phyloP scores from a whole-genome alignment of 306 rosid species.

The Vigna trinervia region DNA sequence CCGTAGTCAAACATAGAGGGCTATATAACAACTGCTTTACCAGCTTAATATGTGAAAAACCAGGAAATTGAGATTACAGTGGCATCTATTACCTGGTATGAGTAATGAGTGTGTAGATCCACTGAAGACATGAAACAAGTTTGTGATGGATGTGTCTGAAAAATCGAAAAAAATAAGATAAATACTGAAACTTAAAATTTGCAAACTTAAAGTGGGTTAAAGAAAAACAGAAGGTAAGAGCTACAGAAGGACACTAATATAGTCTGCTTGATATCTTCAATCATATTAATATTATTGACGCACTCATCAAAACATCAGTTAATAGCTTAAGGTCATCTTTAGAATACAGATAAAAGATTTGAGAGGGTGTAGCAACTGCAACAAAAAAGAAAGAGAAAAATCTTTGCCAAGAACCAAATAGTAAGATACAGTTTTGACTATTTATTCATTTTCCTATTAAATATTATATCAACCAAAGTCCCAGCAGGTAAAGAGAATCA shows the following conservation, averaged over 20 bases:
- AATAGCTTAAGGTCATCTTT: conserved; percentile 32
- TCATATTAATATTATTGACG: background rate
- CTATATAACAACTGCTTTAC: conserved; percentile 6
- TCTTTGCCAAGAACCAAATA: background rate
- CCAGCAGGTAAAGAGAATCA: conserved; percentile 20
- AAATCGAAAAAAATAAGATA: conserved; percentile 44
- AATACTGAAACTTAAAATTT: conserved; percentile 38
- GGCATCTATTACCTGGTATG: conserved; percentile 83
- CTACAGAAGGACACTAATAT: conserved; percentile 4
- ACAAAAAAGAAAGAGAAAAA: conserved; percentile 1
- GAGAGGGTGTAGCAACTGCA: background rate
- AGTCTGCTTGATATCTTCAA: conserved; percentile 28
- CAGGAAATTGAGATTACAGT: conserved; percentile 26
- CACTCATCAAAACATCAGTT: conserved; percentile 20
- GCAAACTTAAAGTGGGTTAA: background rate
- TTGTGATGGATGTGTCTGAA: conserved; percentile 98
- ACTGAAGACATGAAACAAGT: conserved; percentile 99
- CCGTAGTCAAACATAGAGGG: conserved; percentile 21
- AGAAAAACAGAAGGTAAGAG: conserved; percentile 9
- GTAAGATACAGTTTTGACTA: background rate
- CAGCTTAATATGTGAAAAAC: conserved; percentile 9
- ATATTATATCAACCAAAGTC: conserved; percentile 19
- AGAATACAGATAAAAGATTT: conserved; percentile 17
- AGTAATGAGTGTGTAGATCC: conserved; percentile 98
- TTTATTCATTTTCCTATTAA: background rate